Conservation (phyloP, 2,329 filamentous ascomycete genomes). For the Pseudocercospora fuligena region DNA sequence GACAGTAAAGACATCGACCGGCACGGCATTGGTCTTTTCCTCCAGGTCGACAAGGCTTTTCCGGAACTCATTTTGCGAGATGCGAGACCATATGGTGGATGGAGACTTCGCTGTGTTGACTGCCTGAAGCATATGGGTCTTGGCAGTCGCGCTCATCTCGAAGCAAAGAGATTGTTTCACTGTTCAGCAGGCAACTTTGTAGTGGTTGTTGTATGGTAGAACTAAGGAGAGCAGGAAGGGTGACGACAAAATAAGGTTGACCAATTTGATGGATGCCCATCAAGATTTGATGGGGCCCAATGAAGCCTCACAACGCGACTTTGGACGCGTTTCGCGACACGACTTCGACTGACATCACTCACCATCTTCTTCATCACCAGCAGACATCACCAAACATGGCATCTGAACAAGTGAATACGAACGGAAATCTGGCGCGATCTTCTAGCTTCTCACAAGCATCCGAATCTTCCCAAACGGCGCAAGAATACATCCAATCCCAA, state of each 20-base stretch:
- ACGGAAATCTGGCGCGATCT: constrained; percentile 16
- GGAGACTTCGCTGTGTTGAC: constrained; percentile 13
- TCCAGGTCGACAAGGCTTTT: constrained; percentile 20
- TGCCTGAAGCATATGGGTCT: background rate
- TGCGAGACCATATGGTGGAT: constrained; percentile 19
- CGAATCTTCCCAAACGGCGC: constrained; percentile 60
- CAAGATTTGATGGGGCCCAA: background rate
- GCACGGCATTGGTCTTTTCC: constrained; percentile 24
- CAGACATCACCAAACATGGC: constrained; percentile 4
- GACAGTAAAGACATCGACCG: constrained; percentile 18
- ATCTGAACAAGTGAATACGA: background rate
- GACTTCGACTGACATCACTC: background rate
- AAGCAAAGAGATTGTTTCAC: no score
- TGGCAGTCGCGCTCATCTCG: background rate
- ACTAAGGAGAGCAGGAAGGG: no score
- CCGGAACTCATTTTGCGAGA: constrained; percentile 18
- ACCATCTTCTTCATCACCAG: background rate
- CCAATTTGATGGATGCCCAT: background rate
- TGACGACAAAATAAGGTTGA: background rate
- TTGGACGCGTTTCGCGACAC: background rate
- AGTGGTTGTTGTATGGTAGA: background rate
- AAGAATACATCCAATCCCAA: constrained; percentile 81
- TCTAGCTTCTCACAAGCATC: constrained; percentile 34
- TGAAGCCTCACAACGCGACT: background rate
- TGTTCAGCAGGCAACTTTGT: background rate